phyloP scores from a whole-genome alignment of 2,329 filamentous ascomycete species.

The Beauveria bassiana region DNA sequence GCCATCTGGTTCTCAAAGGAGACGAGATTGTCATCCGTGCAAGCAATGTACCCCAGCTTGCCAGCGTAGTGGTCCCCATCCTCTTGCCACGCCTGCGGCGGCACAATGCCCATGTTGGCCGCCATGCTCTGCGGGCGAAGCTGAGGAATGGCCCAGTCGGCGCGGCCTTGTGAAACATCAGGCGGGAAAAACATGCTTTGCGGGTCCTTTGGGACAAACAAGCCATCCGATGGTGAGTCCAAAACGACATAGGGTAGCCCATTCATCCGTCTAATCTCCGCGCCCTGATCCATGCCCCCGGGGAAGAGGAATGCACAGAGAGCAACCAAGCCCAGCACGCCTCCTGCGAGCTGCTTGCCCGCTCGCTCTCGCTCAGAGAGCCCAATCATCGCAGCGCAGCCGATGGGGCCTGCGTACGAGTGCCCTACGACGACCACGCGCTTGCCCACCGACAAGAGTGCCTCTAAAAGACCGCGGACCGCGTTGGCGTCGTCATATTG shows the following conservation, averaged over 20 bases:
- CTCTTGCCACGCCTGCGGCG: conserved; percentile 5
- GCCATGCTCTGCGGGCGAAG: background rate
- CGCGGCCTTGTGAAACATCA: background rate
- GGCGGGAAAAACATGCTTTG: background rate
- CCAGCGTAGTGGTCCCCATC: background rate
- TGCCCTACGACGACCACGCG: conserved; percentile 35
- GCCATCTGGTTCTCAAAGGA: background rate
- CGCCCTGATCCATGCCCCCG: conserved; percentile 1
- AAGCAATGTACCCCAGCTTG: background rate
- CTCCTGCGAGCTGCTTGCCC: background rate
- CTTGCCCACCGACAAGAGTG: conserved; percentile 26
- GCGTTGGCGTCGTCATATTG: conserved; percentile 24
- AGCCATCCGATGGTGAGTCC: background rate
- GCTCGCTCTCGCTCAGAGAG: background rate
- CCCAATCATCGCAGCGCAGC: conserved; percentile 8
- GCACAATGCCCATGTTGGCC: background rate
- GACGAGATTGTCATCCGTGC: background rate
- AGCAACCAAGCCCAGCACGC: background rate
- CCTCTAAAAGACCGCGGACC: conserved; percentile 20
- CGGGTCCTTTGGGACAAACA: background rate
- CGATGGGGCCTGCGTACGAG: conserved; percentile 36
- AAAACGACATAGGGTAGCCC: background rate
- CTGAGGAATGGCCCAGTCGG: background rate
- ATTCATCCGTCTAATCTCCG: background rate
- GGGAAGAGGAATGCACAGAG: background rate